These are phyloP conservation scores for Fusarium nematophilum DNA, from an alignment of 2,329 filamentous ascomycete species.

Conservation along the genomic window DNA sequence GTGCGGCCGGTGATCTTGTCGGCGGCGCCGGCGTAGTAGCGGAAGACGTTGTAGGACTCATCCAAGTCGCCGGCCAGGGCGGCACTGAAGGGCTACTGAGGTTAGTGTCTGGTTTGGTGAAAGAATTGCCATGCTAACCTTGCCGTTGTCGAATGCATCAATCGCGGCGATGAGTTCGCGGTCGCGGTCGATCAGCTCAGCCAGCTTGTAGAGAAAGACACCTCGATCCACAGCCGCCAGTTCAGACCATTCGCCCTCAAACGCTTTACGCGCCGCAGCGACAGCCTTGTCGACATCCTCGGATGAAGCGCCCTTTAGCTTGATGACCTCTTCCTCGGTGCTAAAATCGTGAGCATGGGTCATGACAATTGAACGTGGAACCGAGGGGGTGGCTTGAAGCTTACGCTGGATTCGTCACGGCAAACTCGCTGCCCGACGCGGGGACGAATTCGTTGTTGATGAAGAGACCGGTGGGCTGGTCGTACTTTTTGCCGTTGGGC, in stretches of 20 bases:
- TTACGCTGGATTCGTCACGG: conserved; percentile 36
- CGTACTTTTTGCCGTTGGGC: conserved; percentile 46
- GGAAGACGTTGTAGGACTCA: conserved; percentile 55
- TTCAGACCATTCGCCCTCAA: conserved; percentile 41
- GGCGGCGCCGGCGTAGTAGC: conserved; percentile 77
- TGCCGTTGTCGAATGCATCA: conserved; percentile 41
- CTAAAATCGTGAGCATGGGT: not conserved
- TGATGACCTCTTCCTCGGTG: conserved; percentile 38
- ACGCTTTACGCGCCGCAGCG: conserved; percentile 37
- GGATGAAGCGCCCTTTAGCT: conserved; percentile 34
- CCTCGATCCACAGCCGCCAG: conserved; percentile 37
- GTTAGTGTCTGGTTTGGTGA: accelerated
- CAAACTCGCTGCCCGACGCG: conserved; percentile 38
- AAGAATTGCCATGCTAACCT: conserved; percentile 7
- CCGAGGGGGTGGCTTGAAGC: too few relatives aligned
- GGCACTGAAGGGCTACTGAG: conserved; percentile 33
- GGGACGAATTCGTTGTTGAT: conserved; percentile 44
- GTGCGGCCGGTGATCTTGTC: conserved; percentile 78
- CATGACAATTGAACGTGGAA: accelerated
- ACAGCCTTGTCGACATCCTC: conserved; percentile 39
- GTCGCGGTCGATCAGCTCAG: conserved; percentile 38
- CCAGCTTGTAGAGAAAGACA: conserved; percentile 36
- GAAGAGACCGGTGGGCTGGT: conserved; percentile 52
- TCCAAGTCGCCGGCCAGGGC: conserved; percentile 69
- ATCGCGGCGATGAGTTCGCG: conserved; percentile 41